A percentile compares a stretch with the other conserved stretches of the same genome.
phyloP scores from a whole-genome alignment of 1,139 yeast genomes.

The Magnusiomyces paraingens region DNA sequence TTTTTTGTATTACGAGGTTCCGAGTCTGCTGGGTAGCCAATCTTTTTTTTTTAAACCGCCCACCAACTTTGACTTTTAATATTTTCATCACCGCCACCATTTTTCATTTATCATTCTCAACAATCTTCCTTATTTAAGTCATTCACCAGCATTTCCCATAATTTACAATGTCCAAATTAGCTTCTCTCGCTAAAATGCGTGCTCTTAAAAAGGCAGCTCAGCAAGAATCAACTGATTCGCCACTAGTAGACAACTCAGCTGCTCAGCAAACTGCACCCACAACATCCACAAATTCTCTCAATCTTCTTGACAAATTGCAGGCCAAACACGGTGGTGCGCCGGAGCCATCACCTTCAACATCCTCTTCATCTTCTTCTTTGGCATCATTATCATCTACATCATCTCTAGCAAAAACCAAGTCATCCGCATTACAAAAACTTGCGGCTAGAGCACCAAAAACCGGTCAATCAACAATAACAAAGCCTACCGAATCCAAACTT shows the following conservation, averaged over 20 bases:
- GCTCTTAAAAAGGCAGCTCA: conserved; percentile 12
- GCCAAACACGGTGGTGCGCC: not conserved
- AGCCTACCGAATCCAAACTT: too few species aligned
- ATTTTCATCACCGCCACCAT: not conserved
- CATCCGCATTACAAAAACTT: not conserved
- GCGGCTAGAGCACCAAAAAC: not conserved
- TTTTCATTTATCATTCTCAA: not conserved
- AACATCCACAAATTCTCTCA: not conserved
- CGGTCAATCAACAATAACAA: too few species aligned
- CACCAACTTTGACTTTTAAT: not conserved
- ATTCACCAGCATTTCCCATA: not conserved
- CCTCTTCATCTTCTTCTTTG: not conserved
- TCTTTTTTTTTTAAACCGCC: not conserved
- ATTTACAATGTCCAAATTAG: conserved; percentile 15
- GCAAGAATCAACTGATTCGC: conserved; percentile 4
- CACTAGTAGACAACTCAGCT: not conserved
- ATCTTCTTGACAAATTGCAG: not conserved
- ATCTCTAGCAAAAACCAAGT: not conserved
- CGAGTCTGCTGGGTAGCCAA: too few species aligned
- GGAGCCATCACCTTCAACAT: not conserved
- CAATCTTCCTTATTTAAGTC: not conserved
- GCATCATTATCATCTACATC: not conserved
- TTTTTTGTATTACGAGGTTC: too few species aligned
- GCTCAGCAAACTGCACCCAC: not conserved
- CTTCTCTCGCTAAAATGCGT: conserved; percentile 14